phyloP scores from a whole-genome alignment of 2,329 filamentous ascomycete species.

The Hortaea sp. region DNA sequence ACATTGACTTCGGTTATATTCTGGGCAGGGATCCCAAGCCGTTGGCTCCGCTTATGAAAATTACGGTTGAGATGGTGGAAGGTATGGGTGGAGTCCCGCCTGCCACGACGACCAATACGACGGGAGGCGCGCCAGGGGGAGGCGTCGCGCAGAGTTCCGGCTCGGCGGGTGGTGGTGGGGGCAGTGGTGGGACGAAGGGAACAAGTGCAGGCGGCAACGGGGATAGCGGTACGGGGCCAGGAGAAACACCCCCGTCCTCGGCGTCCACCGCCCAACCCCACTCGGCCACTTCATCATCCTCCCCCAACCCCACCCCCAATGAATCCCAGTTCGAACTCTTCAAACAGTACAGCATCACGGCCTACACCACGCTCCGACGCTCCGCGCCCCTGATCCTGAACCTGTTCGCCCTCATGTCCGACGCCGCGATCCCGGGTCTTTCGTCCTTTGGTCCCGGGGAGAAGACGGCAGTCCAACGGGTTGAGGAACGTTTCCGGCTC shows the following conservation, averaged over 20 bases:
- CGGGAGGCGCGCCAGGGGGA: neutral
- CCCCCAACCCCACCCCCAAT: neutral
- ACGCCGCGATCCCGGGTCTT: conserved; percentile 95
- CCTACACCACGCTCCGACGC: conserved; percentile 84
- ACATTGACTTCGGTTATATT: conserved; percentile 97
- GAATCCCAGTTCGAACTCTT: conserved; percentile 67
- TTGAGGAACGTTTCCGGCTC: conserved; percentile 86
- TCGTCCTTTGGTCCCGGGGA: conserved; percentile 42
- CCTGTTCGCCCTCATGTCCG: conserved; percentile 91
- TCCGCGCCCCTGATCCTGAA: conserved; percentile 87
- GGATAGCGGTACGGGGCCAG: neutral
- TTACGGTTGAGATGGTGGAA: conserved; percentile 96
- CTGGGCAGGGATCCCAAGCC: conserved; percentile 94
- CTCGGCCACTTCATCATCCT: no score
- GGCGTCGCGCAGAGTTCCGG: neutral
- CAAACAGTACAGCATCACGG: conserved; percentile 91
- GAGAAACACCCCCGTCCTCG: no score
- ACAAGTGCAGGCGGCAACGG: neutral
- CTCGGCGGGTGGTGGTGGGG: neutral
- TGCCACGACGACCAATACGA: conserved; percentile 15
- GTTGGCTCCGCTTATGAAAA: conserved; percentile 93
- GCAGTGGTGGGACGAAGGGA: no score
- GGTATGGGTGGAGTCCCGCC: conserved; percentile 68
- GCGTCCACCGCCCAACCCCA: no score
- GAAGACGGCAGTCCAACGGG: conserved; percentile 59